These are phyloP conservation scores for Pythium myriotylum DNA, from an alignment of 352 stramenopile genomes.

Conservation along the genomic window DNA sequence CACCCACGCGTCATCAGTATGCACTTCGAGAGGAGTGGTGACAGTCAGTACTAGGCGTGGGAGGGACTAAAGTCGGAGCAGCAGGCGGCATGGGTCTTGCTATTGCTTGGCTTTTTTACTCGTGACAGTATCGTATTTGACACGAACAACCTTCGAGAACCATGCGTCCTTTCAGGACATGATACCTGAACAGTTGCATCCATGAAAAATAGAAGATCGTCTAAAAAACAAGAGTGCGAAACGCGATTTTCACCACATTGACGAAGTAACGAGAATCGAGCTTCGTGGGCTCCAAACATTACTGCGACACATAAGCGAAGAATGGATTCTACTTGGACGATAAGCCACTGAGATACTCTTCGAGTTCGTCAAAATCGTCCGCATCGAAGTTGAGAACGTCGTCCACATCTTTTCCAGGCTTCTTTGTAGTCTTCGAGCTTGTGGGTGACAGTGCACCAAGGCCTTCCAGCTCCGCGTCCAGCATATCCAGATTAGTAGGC, in stretches of 20 bases:
- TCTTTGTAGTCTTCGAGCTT: conserved; percentile 25
- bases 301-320: background rate
- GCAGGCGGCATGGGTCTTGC: conserved; percentile 8
- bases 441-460: conserved; percentile 54
- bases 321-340: conserved; percentile 42
- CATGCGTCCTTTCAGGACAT: conserved; percentile 16
- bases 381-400: conserved; percentile 86
- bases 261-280: too few species aligned
- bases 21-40: background rate
- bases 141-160: too few species aligned
- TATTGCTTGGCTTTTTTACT: too few species aligned
- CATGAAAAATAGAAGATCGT: conserved; percentile 17
- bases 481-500: conserved; percentile 55
- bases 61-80: background rate
- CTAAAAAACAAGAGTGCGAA: too few species aligned
- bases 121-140: too few species aligned
- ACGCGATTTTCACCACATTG: background rate
- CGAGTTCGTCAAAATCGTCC: conserved; percentile 88
- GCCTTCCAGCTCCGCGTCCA: conserved; percentile 80
- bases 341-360: conserved; percentile 86
- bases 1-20: background rate
- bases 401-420: conserved; percentile 37
- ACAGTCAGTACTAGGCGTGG: conserved; percentile 18
- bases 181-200: background rate
- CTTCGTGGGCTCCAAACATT: background rate